Evolutionary conservation across 2,329 filamentous ascomycete genomes (phyloP).

Genomic region (Alternaria triticimaculans): DNA sequence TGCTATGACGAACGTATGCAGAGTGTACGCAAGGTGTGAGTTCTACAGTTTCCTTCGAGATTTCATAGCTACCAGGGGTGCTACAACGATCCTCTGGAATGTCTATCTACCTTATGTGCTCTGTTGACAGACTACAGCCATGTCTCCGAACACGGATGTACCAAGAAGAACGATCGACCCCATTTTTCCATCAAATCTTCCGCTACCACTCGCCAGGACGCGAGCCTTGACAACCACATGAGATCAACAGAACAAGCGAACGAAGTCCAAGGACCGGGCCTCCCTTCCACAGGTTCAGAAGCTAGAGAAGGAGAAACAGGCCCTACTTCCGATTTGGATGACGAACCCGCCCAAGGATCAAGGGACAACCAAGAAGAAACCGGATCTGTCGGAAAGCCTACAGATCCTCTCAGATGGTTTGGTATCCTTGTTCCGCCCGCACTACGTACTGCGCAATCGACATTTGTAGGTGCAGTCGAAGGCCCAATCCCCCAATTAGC

Average conservation of each 20-base stretch:
- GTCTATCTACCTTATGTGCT: background rate
- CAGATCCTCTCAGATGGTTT: constrained; percentile 65
- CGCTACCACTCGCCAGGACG: background rate
- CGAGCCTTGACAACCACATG: background rate
- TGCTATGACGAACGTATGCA: constrained; percentile 78
- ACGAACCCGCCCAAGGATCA: background rate
- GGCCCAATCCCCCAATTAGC: constrained; percentile 64
- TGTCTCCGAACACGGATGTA: constrained; percentile 9
- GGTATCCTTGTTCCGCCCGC: constrained; percentile 60
- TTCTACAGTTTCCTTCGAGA: background rate
- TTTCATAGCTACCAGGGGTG: too few relatives aligned
- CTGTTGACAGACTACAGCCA: background rate
- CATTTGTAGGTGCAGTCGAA: constrained; percentile 64
- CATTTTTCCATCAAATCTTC: constrained; percentile 5
- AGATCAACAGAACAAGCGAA: background rate
- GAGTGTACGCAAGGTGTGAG: constrained; percentile 60
- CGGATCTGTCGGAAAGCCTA: constrained; percentile 3
- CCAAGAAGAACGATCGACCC: constrained; percentile 12
- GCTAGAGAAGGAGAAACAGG: background rate
- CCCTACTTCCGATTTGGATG: background rate
- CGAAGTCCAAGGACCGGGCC: background rate
- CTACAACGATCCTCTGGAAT: background rate
- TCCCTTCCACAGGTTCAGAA: background rate
- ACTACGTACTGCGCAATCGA: constrained; percentile 64
- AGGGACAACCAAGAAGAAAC: constrained; percentile 1